Evolutionary conservation across 768 basidiomycete species (phyloP), one percentile per base, ranked within the genome.

Genomic region (Collybia mongolica): DNA sequence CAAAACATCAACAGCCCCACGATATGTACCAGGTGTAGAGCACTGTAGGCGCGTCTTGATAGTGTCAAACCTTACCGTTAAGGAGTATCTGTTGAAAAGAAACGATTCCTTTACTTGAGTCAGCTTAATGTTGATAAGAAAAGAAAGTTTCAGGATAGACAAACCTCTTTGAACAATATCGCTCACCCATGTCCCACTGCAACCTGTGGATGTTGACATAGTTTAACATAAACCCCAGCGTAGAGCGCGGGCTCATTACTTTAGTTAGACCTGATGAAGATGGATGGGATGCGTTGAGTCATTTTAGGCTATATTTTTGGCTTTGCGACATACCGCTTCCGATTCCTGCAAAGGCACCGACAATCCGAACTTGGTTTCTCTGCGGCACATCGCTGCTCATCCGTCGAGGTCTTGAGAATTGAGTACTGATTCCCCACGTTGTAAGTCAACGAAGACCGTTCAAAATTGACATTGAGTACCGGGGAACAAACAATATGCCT

Each of bases 11-110:
- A 84, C 52, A 9, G 85, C 83, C 24, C 82, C 78, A 24, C 67
- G 72, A 62, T 87, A 86, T 20, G 80, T 81, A 46, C 83, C 84
- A 39, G 79, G 74, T 7, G 83, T 80, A 26, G 82, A 77, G 60
- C 84, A 86, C 64, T 89, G 86, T 60, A 89, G 62, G 20, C 86
- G 79, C 2, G 84, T 85, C 63, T 89, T 88, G 55, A 88, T 75
- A 15, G 85, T 87, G 63, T 87, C 85, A 65, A 87, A 87, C 2
- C 83, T 86, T 53, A 19, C 17, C 51, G 54, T 41, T 24, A 38
- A 43, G 38, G 32, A 26, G 24, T 26, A 26, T 26, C 24, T 26
- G 7, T 26, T 4, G 24, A n/a, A 15, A 39, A 42, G 22, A 37
- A 32, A 32, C 11, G 9, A 32, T 14, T 32, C 32, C 14, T 32